These are phyloP conservation scores for Hypoxylon sp. DNA, from an alignment of 2,329 filamentous ascomycete species.

Conservation along the genomic window DNA sequence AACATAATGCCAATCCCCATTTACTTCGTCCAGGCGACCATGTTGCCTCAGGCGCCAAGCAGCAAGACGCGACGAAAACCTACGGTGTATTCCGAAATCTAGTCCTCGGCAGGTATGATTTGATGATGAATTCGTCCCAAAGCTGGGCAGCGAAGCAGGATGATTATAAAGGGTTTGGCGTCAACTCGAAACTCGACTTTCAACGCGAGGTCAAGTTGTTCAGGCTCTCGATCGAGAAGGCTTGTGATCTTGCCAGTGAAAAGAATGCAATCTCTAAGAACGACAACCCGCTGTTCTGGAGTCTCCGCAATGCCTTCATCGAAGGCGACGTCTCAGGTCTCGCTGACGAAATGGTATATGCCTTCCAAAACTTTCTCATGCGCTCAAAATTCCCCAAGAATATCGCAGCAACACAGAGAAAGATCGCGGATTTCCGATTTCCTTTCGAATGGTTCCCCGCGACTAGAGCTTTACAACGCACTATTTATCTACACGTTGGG, in stretches of 20 bases:
- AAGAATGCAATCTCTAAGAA: conserved; percentile 56
- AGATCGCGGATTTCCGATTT: conserved; percentile 85
- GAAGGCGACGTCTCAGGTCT: conserved; percentile 66
- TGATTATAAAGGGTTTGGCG: conserved; percentile 55
- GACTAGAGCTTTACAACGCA: conserved; percentile 84
- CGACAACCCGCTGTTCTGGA: conserved; percentile 70
- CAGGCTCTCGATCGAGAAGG: conserved; percentile 60
- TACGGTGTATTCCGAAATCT: conserved; percentile 50
- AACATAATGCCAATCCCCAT: not conserved
- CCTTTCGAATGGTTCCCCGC: conserved; percentile 94
- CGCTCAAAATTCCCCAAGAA: conserved; percentile 69
- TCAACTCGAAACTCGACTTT: conserved; percentile 60
- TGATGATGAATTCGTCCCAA: conserved; percentile 53
- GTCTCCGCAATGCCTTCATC: conserved; percentile 73
- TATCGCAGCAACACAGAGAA: conserved; percentile 71
- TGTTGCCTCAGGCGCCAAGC: not conserved
- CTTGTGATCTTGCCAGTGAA: conserved; percentile 61
- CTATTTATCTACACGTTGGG: conserved; percentile 92
- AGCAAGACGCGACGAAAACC: conserved; percentile 36
- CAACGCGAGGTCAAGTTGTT: conserved; percentile 63
- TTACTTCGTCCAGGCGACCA: not conserved
- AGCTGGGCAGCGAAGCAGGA: conserved; percentile 47
- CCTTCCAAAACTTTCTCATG: conserved; percentile 77
- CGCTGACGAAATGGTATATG: conserved; percentile 72
- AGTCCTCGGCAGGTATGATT: conserved; percentile 54